Base-by-base conservation (phyloP, 1,284 basidiomycete genomes). In the Trametes polyzona region DNA sequence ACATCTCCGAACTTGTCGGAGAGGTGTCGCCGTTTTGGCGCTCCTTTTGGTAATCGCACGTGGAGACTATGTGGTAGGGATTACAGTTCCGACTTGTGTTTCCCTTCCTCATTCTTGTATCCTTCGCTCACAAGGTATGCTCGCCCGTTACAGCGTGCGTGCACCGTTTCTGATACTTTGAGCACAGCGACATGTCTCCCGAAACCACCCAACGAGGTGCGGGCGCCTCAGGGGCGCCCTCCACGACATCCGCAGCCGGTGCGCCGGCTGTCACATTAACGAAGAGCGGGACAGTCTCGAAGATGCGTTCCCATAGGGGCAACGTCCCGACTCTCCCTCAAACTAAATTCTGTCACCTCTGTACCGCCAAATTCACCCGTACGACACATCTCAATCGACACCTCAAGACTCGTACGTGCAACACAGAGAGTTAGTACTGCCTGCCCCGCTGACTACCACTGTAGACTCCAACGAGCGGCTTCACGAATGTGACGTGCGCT, bases 311-410 rank as follows among this genome's bases (percentile, higher is more conserved):
- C 14, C 74, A 75, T 58, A 66, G 65, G 44, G 74, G 74, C 27
- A 75, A 75, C 62, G 61, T 67, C 17, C 69, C 72, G 30, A 69
- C 71, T 5, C 61, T 77, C 27, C 75, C 74, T 7, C 71, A 84
- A 67, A 82, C 77, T 21, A 83, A 83, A 67, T 73, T 76, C 51
- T 84, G 82, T 62, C 74, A 78, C 29, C 67, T 82, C 29, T 84
- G 82, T 57, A 80, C 81, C 8, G 82, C 83, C 11, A 83, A 81
- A 64, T 84, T 84, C 67, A 84, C 82, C 12, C 72, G 82, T 55
- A 82, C 79, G 1, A 84, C 82, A 0, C 83, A 84, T 64, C 73
- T 84, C 42, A 82, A 83, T 62, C 74, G 83, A 16, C 83, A 84
- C 61, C 68, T 84, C 32, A 60, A 74, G 27, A 75, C 75, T 41